phyloP scores from a whole-genome alignment of 2,329 filamentous ascomycete genomes.

The Exophiala dermatitidis region DNA sequence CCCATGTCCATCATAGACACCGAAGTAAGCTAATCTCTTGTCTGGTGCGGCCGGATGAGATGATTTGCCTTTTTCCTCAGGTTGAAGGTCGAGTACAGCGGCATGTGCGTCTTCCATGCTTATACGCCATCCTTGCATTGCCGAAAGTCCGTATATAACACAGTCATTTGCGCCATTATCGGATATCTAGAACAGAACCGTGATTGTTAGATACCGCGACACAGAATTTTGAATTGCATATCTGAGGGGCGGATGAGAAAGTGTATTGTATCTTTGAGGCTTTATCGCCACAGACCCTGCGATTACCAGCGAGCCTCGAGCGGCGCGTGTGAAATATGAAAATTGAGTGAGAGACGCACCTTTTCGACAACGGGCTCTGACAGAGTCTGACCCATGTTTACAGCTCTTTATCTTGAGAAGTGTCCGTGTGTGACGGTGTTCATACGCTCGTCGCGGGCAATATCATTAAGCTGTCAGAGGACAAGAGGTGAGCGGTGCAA shows the following conservation, averaged over 20 bases:
- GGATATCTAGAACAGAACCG: conserved; percentile 57
- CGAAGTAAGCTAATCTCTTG: conserved; percentile 85
- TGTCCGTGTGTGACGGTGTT: conserved; percentile 8
- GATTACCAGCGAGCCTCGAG: background rate
- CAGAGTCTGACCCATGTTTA: conserved; percentile 92
- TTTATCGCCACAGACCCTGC: background rate
- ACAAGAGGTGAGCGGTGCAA: conserved; percentile 20
- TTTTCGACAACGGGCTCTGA: conserved; percentile 99
- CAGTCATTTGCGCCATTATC: conserved; percentile 86
- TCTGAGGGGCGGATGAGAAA: background rate
- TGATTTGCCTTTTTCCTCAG: conserved; percentile 47
- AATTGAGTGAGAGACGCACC: conserved; percentile 48
- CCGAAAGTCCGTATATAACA: conserved; percentile 86
- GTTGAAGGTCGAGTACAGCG: conserved; percentile 76
- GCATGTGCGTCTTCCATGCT: conserved; percentile 99
- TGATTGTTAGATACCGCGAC: conserved; percentile 4
- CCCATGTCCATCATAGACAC: conserved; percentile 95
- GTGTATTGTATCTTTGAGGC: background rate
- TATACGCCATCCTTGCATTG: conserved; percentile 99
- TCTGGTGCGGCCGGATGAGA: conserved; percentile 56
- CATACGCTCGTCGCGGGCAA: conserved; percentile 14
- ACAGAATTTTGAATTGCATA: background rate
- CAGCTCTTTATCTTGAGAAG: conserved; percentile 16
- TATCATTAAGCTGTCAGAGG: conserved; percentile 20
- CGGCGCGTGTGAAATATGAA: background rate